Conservation (phyloP, 495 filamentous ascomycete genomes). For the Neurospora discreta region DNA sequence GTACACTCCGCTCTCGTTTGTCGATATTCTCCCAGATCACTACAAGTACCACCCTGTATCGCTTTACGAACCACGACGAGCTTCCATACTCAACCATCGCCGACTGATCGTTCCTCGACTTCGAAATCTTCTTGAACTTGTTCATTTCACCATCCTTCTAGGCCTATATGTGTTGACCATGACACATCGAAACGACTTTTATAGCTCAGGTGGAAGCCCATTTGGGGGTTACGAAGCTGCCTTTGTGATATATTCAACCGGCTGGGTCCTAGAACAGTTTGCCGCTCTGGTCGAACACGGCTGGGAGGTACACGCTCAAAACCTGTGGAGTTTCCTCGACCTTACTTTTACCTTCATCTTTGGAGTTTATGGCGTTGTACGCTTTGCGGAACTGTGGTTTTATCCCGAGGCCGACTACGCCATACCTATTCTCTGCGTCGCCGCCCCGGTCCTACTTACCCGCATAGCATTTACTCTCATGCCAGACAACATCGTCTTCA, state of each 20-base stretch:
- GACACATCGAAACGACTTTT: conserved; percentile 31
- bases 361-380: conserved; percentile 40
- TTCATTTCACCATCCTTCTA: conserved; percentile 48
- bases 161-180: conserved; percentile 46
- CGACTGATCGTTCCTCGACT: conserved; percentile 52
- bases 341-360: conserved; percentile 48
- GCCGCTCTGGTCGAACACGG: conserved; percentile 57
- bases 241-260: conserved; percentile 45
- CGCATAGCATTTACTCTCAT: conserved; percentile 54
- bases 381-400: conserved; percentile 34
- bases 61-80: conserved; percentile 48
- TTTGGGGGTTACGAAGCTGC: conserved; percentile 37
- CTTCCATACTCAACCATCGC: conserved; percentile 50
- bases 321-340: conserved; percentile 60
- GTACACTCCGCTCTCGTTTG: conserved; percentile 50
- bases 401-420: conserved; percentile 33
- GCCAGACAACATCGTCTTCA: conserved; percentile 58
- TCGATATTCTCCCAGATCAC: conserved; percentile 55
- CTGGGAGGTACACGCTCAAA: conserved; percentile 57
- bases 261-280: conserved; percentile 53
- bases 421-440: conserved; percentile 49
- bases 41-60: conserved; percentile 55
- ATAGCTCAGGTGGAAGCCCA: conserved; percentile 29
- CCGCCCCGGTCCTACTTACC: conserved; percentile 49
- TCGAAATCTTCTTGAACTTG: conserved; percentile 46